These are phyloP conservation scores for Scytalidium sp. DNA, from an alignment of 2,329 filamentous ascomycete genomes.

Conservation along the genomic window DNA sequence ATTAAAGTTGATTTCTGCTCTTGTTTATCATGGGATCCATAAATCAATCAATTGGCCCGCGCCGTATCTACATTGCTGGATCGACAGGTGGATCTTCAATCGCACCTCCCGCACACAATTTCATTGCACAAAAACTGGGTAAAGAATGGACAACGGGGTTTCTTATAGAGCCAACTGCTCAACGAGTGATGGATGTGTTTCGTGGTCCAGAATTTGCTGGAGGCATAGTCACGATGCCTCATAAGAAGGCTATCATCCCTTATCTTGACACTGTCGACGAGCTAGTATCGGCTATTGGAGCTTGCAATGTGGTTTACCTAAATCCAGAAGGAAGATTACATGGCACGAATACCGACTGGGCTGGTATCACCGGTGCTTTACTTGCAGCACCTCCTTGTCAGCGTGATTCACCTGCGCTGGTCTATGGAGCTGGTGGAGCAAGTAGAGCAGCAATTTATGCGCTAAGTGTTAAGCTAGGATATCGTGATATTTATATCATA, in stretches of 20 bases:
- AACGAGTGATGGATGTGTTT: constrained; percentile 40
- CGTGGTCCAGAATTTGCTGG: constrained; percentile 58
- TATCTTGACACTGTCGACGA: constrained; percentile 69
- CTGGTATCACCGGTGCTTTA: constrained; percentile 64
- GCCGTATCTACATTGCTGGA: no score
- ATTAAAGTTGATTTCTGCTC: no score
- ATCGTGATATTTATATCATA: constrained; percentile 68
- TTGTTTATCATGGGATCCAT: no score
- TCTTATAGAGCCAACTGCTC: constrained; percentile 27
- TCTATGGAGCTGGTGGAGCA: constrained; percentile 73
- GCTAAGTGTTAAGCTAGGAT: constrained; percentile 64
- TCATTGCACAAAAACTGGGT: constrained; percentile 29
- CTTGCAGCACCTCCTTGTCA: constrained; percentile 52
- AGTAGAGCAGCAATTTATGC: constrained; percentile 73
- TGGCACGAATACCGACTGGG: constrained; percentile 75
- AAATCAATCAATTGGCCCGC: no score
- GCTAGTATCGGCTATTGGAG: constrained; percentile 68
- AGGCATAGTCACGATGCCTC: constrained; percentile 75
- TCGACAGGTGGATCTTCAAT: no score
- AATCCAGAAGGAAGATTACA: constrained; percentile 51
- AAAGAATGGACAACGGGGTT: constrained; percentile 31
- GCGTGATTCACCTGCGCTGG: constrained; percentile 59
- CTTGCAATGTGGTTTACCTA: constrained; percentile 73
- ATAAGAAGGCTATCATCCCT: constrained; percentile 71
- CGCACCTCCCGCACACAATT: constrained; percentile 35